Evolutionary conservation across 139 green algal genomes (phyloP).

Genomic region (Chlamydomonas sphaeroides): DNA sequence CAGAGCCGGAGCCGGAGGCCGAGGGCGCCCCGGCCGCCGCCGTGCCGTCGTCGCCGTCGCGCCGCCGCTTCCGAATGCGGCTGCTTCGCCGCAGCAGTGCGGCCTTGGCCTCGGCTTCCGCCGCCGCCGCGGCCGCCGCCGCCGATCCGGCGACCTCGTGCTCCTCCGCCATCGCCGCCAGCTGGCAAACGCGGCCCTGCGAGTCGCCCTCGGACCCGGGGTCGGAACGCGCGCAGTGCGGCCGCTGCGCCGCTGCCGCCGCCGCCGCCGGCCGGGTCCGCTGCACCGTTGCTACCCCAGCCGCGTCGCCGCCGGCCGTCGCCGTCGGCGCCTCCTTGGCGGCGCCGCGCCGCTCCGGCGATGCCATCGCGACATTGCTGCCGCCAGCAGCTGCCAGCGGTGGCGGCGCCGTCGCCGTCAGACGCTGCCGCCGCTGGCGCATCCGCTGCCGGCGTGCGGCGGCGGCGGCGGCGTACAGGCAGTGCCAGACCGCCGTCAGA

Average conservation of each 20-base stretch:
- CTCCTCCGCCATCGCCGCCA: no score
- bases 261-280: neutral
- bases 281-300: neutral
- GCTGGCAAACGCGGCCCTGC: no score
- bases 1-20: no score
- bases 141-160: no score
- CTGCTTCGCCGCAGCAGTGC: neutral
- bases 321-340: no score
- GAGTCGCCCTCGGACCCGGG: no score
- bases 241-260: no score
- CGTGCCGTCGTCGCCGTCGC: neutral
- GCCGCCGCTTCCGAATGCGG: constrained; percentile 30
- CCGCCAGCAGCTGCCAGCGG: neutral
- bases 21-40: no score
- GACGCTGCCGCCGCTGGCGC: neutral
- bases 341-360: neutral
- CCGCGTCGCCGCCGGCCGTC: no score
- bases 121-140: neutral
- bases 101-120: neutral
- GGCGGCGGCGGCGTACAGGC: neutral
- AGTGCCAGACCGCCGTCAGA: constrained; percentile 6
- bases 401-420: neutral
- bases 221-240: no score
- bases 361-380: neutral
- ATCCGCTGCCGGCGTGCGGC: no score